phyloP scores from a whole-genome alignment of 1,284 basidiomycete species.

The Boletus nobilissimus region DNA sequence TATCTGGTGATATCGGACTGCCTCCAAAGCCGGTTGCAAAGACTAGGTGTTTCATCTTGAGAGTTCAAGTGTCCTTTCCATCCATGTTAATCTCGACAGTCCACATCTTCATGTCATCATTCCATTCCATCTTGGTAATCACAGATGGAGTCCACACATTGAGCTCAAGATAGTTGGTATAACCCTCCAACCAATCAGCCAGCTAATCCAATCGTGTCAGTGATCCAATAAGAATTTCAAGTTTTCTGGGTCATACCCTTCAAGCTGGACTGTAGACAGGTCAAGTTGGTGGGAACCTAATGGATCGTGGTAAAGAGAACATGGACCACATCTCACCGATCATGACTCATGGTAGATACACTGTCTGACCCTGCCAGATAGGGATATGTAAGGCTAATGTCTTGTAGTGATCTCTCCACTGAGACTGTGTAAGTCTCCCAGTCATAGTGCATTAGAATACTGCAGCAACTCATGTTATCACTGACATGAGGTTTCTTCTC shows the following conservation, averaged over 20 bases:
- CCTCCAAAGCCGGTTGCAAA: constrained; percentile 55
- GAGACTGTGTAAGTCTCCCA: constrained; percentile 16
- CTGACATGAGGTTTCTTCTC: constrained; percentile 50
- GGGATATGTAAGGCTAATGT: constrained; percentile 42
- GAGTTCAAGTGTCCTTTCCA: constrained; percentile 40
- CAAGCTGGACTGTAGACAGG: no score
- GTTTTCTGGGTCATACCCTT: constrained; percentile 36
- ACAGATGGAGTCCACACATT: constrained; percentile 64
- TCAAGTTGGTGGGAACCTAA: constrained; percentile 52
- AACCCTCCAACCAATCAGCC: constrained; percentile 71
- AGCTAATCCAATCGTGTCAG: constrained; percentile 47
- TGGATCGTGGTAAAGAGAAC: neutral
- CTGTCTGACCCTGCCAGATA: constrained; percentile 42
- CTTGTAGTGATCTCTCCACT: constrained; percentile 50
- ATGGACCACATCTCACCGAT: neutral
- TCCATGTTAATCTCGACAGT: constrained; percentile 47
- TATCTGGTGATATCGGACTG: constrained; percentile 47
- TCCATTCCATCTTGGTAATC: constrained; percentile 51
- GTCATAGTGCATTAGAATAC: neutral
- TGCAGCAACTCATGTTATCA: constrained; percentile 40
- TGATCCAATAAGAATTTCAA: neutral
- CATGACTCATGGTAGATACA: constrained; percentile 42
- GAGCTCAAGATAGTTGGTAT: constrained; percentile 63
- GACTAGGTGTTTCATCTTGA: constrained; percentile 52
- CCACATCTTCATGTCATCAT: constrained; percentile 50